These are phyloP conservation scores for Annona squamosa DNA, from an alignment of 164 flowering plant genomes.

Conservation along the genomic window DNA sequence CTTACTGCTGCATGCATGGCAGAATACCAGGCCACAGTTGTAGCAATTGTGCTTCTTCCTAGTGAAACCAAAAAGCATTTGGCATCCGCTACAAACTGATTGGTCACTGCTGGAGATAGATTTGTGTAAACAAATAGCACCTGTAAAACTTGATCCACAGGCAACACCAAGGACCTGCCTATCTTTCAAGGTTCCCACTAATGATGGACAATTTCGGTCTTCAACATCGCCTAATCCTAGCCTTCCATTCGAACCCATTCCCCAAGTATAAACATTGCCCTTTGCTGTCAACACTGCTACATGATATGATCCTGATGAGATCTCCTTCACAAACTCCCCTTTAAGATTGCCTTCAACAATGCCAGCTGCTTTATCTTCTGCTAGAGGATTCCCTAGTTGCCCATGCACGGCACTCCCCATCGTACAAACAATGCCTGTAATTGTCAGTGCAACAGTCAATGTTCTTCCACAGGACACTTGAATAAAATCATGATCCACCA, in stretches of 20 bases:
- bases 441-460: slow-evolving; percentile 53
- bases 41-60: slow-evolving; percentile 63
- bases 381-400: slow-evolving; percentile 52
- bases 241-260: slow-evolving; percentile 57
- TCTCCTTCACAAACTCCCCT: slow-evolving; percentile 42
- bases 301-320: slow-evolving; percentile 59
- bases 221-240: slow-evolving; percentile 52
- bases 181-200: slow-evolving; percentile 54
- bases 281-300: slow-evolving; percentile 47
- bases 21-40: slow-evolving; percentile 58
- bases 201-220: slow-evolving; percentile 44
- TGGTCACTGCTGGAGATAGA: slow-evolving; percentile 46
- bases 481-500: slow-evolving; percentile 48
- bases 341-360: slow-evolving; percentile 54
- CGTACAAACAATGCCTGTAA: slow-evolving; percentile 47
- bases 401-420: slow-evolving; percentile 62
- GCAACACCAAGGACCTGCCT: slow-evolving; percentile 42
- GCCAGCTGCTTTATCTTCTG: slow-evolving; percentile 39
- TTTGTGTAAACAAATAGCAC: slow-evolving; percentile 55
- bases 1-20: slow-evolving; percentile 53
- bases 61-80: slow-evolving; percentile 45
- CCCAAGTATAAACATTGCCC: slow-evolving; percentile 62
- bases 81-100: slow-evolving; percentile 47
- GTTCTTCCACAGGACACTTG: slow-evolving; percentile 62
- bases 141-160: slow-evolving; percentile 56